Percentiles rank a stretch among this genome's conserved stretches.
These are phyloP conservation scores for Candida qinlingensis DNA, from an alignment of 805 yeast species.

Conservation along the genomic window DNA sequence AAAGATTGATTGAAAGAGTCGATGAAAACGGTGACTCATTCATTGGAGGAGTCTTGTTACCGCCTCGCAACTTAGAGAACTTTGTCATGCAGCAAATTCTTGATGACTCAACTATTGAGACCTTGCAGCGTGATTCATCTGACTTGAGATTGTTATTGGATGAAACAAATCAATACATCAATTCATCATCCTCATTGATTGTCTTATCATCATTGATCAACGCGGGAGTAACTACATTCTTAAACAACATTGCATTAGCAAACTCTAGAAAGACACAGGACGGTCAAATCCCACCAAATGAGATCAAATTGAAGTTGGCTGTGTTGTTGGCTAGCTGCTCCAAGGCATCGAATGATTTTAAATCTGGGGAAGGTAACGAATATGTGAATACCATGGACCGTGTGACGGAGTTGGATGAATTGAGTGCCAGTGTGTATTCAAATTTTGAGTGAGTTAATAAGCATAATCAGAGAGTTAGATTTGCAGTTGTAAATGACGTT, in stretches of 20 bases:
- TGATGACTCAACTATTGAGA: conserved; percentile 34
- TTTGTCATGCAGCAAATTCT: conserved; percentile 50
- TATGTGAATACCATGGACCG: conserved; percentile 42
- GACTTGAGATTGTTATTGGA: conserved; percentile 33
- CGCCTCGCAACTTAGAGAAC: conserved; percentile 48
- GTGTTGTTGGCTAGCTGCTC: conserved; percentile 63
- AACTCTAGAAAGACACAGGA: conserved; percentile 6
- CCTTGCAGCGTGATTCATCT: conserved; percentile 24
- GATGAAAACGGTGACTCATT: conserved; percentile 15
- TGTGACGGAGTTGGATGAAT: conserved; percentile 68
- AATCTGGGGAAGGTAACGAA: conserved; percentile 31
- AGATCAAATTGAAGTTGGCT: conserved; percentile 49
- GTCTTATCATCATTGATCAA: conserved; percentile 32
- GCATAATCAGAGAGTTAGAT: not conserved
- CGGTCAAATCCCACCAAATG: conserved; percentile 21
- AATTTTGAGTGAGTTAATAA: conserved; percentile 40
- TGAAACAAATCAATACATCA: conserved; percentile 38
- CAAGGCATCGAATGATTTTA: conserved; percentile 55
- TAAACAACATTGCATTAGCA: conserved; percentile 22
- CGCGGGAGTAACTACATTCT: conserved; percentile 32
- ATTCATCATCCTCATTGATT: conserved; percentile 30
- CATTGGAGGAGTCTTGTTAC: conserved; percentile 34
- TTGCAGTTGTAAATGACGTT: not conserved
- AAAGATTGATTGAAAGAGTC: conserved; percentile 29
- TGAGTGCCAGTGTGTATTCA: conserved; percentile 87